Base-by-base conservation (phyloP, 164 flowering plant genomes). In the Annona squamosa region DNA sequence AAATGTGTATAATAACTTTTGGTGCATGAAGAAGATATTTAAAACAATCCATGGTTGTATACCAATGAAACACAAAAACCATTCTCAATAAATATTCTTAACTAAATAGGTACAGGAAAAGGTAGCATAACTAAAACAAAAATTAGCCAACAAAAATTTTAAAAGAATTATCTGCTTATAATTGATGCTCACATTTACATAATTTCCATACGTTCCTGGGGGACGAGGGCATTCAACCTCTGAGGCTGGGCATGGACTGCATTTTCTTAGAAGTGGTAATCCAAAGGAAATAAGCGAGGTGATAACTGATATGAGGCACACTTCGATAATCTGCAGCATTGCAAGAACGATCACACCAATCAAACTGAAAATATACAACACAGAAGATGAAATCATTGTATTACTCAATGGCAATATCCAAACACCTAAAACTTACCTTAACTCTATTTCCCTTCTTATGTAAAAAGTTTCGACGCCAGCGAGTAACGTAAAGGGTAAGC, bases 161-260 rank as follows among this genome's bases (percentile, higher is more conserved):
- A 63, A 68, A 19, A 45, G 5, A 66, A 69, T 5, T 66, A 5
- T 1, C 45, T 71, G 3, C 10, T n/a, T 12, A 9, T 41, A 46
- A 47, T 6, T n/a, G 64, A 43, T 76, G 68, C 96, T 84, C 85
- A 95, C 99, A 85, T 93, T 95, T 62, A 95, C 99, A 85, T 91
- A 95, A 83, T 95, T 95, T 61, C 99, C 99, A 79, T 91, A 89
- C 86, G 87, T 90, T 77, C 99, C 99, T 9, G 99, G 99, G 71
- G 89, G 86, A 72, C 91, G 85, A 68, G 99, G 98, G 75, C 99
- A 95, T 68, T 90, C 94, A 71, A 81, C 79, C 62, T 86, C 92
- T 63, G 83, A 59, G 73, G 85, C 91, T 73, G 99, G 99, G 82
- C 99, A 95, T 42, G 94, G 90, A 76, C 86, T 95, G 81, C 99